These are phyloP conservation scores for Daphne laureola DNA, from an alignment of 441 rosid genomes.

Conservation along the genomic window DNA sequence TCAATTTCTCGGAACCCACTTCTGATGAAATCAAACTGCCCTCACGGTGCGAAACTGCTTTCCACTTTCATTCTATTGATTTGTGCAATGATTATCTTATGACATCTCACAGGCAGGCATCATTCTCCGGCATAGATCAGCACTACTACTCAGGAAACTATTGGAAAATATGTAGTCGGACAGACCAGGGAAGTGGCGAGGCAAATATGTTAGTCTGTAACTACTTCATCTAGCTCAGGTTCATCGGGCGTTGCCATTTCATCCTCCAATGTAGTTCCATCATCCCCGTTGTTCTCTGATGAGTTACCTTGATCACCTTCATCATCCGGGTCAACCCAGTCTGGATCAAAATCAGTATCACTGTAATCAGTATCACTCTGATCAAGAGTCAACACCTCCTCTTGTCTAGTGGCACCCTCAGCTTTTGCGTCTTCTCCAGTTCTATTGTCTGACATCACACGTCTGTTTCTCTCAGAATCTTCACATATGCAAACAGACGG, in stretches of 20 bases:
- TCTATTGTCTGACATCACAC: constrained; percentile 25
- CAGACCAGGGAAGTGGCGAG: background rate
- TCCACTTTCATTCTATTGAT: no score
- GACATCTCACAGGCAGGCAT: no score
- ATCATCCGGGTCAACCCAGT: constrained; percentile 42
- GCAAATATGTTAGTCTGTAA: constrained; percentile 47
- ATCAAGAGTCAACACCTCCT: constrained; percentile 25
- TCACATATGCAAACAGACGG: constrained; percentile 87
- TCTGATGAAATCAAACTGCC: no score
- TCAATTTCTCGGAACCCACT: no score
- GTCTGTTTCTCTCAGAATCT: constrained; percentile 40
- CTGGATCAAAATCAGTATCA: constrained; percentile 35
- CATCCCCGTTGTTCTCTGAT: constrained; percentile 30
- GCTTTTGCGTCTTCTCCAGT: constrained; percentile 44
- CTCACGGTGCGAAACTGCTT: no score
- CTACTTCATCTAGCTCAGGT: constrained; percentile 71
- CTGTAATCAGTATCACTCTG: constrained; percentile 36
- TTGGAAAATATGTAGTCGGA: no score
- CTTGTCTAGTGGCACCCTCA: constrained; percentile 22
- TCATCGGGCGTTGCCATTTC: constrained; percentile 54
- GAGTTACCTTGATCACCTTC: constrained; percentile 37
- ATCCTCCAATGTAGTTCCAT: constrained; percentile 52
- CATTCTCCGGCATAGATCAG: no score
- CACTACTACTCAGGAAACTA: no score
- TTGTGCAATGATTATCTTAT: no score